A percentile compares a stretch with the other conserved stretches of the same genome.
Conservation (phyloP, 1,284 basidiomycete species). For the Austropuccinia psidii region DNA sequence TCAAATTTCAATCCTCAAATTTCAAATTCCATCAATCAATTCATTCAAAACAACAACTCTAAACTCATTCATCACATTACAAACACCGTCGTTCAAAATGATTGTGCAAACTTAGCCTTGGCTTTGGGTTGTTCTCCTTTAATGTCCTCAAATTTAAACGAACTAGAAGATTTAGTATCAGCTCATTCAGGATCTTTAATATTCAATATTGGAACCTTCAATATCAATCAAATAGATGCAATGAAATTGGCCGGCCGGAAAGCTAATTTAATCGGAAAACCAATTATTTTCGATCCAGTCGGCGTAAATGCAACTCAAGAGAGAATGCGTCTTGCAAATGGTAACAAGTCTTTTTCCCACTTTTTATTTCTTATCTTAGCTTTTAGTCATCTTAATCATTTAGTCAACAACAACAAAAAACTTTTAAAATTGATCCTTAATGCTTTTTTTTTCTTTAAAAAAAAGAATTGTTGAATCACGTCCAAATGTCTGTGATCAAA, state of each 20-base stretch:
- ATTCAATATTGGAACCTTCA: slow-evolving; percentile 84
- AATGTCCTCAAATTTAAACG: slow-evolving; percentile 54
- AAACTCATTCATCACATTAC: slow-evolving; percentile 71
- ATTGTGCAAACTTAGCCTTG: slow-evolving; percentile 84
- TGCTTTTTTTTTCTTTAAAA: neutral
- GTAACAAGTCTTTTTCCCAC: slow-evolving; percentile 41
- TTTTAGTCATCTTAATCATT: neutral
- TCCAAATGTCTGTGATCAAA: slow-evolving; percentile 87
- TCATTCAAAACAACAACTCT: slow-evolving; percentile 31
- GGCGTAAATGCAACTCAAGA: slow-evolving; percentile 77
- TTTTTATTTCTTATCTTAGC: neutral
- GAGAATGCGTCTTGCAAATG: slow-evolving; percentile 55
- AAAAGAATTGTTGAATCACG: slow-evolving; percentile 67
- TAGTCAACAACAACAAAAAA: no score
- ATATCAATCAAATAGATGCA: slow-evolving; percentile 55
- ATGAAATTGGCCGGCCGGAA: slow-evolving; percentile 71
- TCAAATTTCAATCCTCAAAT: no score
- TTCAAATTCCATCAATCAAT: slow-evolving; percentile 22
- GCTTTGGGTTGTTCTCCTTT: slow-evolving; percentile 84
- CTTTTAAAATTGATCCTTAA: no score
- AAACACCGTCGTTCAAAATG: slow-evolving; percentile 79
- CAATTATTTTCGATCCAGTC: slow-evolving; percentile 86
- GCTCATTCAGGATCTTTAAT: slow-evolving; percentile 54
- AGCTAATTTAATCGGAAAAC: slow-evolving; percentile 67
- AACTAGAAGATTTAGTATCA: slow-evolving; percentile 14